Percentiles rank a stretch among this genome's conserved stretches.
These are phyloP conservation scores for Sarcodon sp. DNA, from an alignment of 768 basidiomycete species.

Conservation along the genomic window DNA sequence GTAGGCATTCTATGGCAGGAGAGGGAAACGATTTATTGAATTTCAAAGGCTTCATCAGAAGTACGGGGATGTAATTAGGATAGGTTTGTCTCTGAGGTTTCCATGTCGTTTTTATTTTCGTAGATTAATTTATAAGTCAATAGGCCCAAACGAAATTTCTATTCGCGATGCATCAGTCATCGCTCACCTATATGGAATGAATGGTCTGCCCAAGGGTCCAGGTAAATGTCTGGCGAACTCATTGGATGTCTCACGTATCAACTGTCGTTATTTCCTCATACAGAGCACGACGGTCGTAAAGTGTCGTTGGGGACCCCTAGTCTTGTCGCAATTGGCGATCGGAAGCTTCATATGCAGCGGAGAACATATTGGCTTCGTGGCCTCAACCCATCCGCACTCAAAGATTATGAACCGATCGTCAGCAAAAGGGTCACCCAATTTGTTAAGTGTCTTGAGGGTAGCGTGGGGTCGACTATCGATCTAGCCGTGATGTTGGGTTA, in stretches of 20 bases:
- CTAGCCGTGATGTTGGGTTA: constrained; percentile 11
- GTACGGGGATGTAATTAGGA: constrained; percentile 12
- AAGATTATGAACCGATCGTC: constrained; percentile 14
- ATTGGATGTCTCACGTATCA: too few relatives aligned
- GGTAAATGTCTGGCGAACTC: background rate
- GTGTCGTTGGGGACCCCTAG: background rate
- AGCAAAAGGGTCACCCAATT: constrained; percentile 11
- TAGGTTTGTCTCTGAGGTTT: constrained; percentile 5
- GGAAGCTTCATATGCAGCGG: constrained; percentile 12
- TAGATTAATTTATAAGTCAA: background rate
- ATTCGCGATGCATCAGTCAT: constrained; percentile 5
- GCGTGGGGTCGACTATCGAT: constrained; percentile 5
- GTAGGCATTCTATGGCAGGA: constrained; percentile 3
- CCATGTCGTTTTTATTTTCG: background rate
- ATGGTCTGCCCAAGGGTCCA: constrained; percentile 3
- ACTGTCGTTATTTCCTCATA: background rate
- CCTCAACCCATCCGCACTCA: constrained; percentile 12
- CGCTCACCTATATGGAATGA: constrained; percentile 1
- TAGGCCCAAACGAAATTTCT: constrained; percentile 6
- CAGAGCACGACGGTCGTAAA: background rate
- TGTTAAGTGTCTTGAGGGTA: constrained; percentile 6
- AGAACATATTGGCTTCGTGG: constrained; percentile 18
- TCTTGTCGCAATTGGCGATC: constrained; percentile 1
- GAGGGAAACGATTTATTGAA: constrained; percentile 10
- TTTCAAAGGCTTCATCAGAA: constrained; percentile 9